Evolutionary conservation across 139 green algal genomes (phyloP).

Genomic region (Coelastrella sp.): DNA sequence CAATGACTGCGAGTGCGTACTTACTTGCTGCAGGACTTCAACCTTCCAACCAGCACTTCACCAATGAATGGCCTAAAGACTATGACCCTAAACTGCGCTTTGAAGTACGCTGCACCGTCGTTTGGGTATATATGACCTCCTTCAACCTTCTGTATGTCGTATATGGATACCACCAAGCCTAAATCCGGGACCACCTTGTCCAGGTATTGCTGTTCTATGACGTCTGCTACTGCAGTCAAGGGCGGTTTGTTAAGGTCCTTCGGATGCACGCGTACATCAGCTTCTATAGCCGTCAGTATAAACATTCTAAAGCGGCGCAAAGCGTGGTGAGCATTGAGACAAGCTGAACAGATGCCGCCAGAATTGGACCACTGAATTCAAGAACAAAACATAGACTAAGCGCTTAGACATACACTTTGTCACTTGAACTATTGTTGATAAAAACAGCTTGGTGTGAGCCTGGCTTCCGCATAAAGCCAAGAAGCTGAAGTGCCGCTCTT

Average conservation of each 20-base stretch:
- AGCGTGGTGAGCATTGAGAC: background rate
- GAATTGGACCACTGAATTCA: background rate
- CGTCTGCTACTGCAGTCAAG: slow-evolving; percentile 75
- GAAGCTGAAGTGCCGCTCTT: background rate
- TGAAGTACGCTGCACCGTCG: slow-evolving; percentile 85
- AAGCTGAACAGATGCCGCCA: background rate
- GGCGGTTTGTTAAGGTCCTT: slow-evolving; percentile 77
- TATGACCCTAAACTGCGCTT: slow-evolving; percentile 84
- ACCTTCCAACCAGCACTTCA: slow-evolving; percentile 88
- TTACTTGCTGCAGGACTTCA: slow-evolving; percentile 76
- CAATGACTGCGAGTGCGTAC: too few species aligned
- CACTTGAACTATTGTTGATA: background rate
- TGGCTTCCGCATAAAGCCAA: too few species aligned
- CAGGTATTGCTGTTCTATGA: slow-evolving; percentile 79
- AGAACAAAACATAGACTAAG: too few species aligned
- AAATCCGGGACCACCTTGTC: slow-evolving; percentile 86
- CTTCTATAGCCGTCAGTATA: slow-evolving; percentile 73
- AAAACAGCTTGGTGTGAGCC: too few species aligned
- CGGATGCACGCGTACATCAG: slow-evolving; percentile 82
- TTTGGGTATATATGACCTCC: slow-evolving; percentile 89
- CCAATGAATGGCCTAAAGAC: slow-evolving; percentile 92
- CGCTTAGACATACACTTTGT: background rate
- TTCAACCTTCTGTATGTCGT: slow-evolving; percentile 87
- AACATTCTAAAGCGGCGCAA: slow-evolving; percentile 75
- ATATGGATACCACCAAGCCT: slow-evolving; percentile 89